Evolutionary conservation across 495 filamentous ascomycete species (phyloP).

Genomic region (Daldinia bambusicola): DNA sequence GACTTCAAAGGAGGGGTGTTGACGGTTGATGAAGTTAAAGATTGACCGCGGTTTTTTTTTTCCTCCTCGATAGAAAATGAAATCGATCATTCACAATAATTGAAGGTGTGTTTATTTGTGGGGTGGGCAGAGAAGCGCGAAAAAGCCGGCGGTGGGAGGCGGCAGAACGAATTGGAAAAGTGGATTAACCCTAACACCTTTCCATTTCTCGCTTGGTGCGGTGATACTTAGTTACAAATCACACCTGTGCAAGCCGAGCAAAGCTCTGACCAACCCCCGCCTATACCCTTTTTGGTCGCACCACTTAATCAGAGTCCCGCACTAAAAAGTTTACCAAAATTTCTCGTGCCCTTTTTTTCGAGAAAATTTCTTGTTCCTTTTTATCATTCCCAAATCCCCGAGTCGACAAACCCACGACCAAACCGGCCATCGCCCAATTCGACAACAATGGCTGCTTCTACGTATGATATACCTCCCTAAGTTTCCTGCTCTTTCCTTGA

Average conservation of each 20-base stretch:
- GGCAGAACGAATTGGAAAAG: constrained; percentile 42
- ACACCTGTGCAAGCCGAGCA: neutral
- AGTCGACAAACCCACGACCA: constrained; percentile 48
- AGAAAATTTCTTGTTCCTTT: constrained; percentile 14
- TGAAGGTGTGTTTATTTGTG: constrained; percentile 21
- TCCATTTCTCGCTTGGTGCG: constrained; percentile 34
- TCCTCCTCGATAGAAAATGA: neutral
- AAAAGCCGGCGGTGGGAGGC: constrained; percentile 31
- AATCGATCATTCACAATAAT: constrained; percentile 28
- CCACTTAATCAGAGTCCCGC: constrained; percentile 9
- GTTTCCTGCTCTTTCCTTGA: constrained; percentile 49
- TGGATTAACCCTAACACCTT: constrained; percentile 40
- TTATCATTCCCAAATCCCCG: constrained; percentile 23
- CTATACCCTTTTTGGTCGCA: constrained; percentile 21
- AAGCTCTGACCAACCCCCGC: constrained; percentile 6
- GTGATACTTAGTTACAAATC: constrained; percentile 3
- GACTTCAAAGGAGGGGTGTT: constrained; percentile 17
- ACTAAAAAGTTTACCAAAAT: constrained; percentile 30
- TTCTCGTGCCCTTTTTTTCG: constrained; percentile 21
- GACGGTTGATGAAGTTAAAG: constrained; percentile 33
- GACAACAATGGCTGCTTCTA: constrained; percentile 67
- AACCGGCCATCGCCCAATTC: constrained; percentile 50
- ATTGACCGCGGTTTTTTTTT: constrained; percentile 34
- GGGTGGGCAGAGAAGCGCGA: constrained; percentile 18
- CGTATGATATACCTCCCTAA: constrained; percentile 67